These are phyloP conservation scores for Schizopora paradoxa DNA, from an alignment of 1,284 basidiomycete genomes.

Conservation along the genomic window DNA sequence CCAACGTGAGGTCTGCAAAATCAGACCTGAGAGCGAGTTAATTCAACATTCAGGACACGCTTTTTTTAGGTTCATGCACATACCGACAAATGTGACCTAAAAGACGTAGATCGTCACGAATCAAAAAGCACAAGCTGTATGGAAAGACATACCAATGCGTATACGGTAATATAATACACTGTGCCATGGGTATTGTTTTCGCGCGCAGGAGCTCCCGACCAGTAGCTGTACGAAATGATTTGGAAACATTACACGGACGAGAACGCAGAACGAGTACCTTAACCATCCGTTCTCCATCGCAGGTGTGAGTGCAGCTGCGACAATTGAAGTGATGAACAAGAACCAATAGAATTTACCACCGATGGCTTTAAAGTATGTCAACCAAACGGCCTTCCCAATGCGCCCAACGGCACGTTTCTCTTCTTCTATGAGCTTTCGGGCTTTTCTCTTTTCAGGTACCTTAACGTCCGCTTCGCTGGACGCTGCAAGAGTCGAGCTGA, in stretches of 20 bases:
- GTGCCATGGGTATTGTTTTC: slow-evolving; percentile 42
- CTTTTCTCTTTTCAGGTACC: slow-evolving; percentile 55
- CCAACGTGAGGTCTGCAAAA: slow-evolving; percentile 62
- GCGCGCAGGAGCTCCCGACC: slow-evolving; percentile 51
- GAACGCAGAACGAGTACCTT: slow-evolving; percentile 37
- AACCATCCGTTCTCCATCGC: slow-evolving; percentile 84
- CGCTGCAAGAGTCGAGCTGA: slow-evolving; percentile 27
- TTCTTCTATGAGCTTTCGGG: slow-evolving; percentile 86
- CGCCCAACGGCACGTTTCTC: slow-evolving; percentile 84
- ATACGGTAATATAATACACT: slow-evolving; percentile 73
- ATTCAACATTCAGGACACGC: slow-evolving; percentile 8
- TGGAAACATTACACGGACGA: slow-evolving; percentile 5
- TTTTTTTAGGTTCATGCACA: slow-evolving; percentile 9
- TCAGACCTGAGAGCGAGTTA: slow-evolving; percentile 39
- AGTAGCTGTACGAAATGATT: slow-evolving; percentile 39
- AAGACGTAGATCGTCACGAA: slow-evolving; percentile 13
- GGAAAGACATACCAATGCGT: slow-evolving; percentile 49
- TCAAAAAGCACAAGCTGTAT: slow-evolving; percentile 1
- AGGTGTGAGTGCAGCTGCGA: slow-evolving; percentile 66
- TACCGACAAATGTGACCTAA: slow-evolving; percentile 40
- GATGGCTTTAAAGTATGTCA: slow-evolving; percentile 69
- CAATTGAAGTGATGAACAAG: slow-evolving; percentile 54
- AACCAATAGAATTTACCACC: slow-evolving; percentile 68
- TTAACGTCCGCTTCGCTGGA: slow-evolving; percentile 35
- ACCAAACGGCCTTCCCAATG: slow-evolving; percentile 77